Base-by-base conservation (phyloP, 805 yeast genomes). In the Maudiozyma barnettii region DNA sequence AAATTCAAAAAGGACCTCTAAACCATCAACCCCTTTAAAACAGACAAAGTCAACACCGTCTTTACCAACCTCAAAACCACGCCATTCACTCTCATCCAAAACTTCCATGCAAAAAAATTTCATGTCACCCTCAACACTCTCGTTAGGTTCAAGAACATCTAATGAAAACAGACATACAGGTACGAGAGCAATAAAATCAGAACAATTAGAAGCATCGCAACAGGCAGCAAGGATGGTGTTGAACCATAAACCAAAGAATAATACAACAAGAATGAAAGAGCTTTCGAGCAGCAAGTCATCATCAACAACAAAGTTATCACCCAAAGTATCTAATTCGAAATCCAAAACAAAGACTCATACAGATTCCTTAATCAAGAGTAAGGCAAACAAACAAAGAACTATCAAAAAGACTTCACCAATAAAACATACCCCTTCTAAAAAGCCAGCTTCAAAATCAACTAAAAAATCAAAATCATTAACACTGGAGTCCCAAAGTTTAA, bases 11-110 rank as follows among this genome's bases (percentile, higher is more conserved):
- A 37, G 22, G 19, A 8, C 40, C 6, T 9, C 40, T 19, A 37
- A 21, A 19, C 23, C 23, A 13, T 14, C 21, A 16, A 26, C 37
- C 1, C 39, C 46, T 14, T 36, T 50, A 18, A 53, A 54, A 41
- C 43, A 47, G 10, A 53, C 56, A 13, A 56, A 45, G 33, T 58
- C 62, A 18, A 46, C 59, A 10, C 54, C 62, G 4, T 37, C 53
- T 16, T 36, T 57, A 23, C 42, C 44, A 13, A 30, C 16, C 19
- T 18, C 44, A 3, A 55, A 48, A 36, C 39, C 46, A 2, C 47
- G 41, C 14, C 19, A 21, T 16, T 6, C 20, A 4, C 18, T 20
- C 7, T 38, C 47, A 3, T 20, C 45, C 13, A 47, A 50, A 21
- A n/a, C 49, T 13, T 22, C 36, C 41, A 16, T 38, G 19, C 6